These are phyloP conservation scores for Lepidium didymum DNA, from an alignment of 345 rosid species.

Conservation along the genomic window DNA sequence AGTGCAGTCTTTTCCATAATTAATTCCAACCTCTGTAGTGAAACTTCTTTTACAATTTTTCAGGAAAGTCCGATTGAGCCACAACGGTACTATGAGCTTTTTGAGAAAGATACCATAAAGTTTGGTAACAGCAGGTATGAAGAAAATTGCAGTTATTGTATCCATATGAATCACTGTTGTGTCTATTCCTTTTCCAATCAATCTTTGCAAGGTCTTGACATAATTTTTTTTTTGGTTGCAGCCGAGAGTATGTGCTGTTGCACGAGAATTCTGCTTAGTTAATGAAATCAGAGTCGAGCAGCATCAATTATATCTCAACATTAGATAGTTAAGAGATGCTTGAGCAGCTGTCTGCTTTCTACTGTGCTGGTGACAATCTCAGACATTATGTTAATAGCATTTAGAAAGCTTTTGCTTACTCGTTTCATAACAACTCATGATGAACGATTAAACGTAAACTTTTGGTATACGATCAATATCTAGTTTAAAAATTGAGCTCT, in stretches of 20 bases:
- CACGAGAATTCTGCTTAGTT: slow-evolving; percentile 64
- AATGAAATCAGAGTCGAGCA: background rate
- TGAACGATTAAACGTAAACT: background rate
- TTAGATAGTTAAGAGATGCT: background rate
- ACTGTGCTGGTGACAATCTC: background rate
- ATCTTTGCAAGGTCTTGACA: background rate
- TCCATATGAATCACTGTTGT: background rate
- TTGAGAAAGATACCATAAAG: slow-evolving; percentile 89
- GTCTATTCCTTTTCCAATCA: background rate
- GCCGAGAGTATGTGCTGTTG: slow-evolving; percentile 75
- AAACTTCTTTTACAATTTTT: slow-evolving; percentile 21
- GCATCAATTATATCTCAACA: background rate
- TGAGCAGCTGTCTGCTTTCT: background rate
- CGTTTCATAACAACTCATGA: background rate
- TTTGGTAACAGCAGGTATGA: slow-evolving; percentile 93
- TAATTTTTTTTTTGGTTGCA: slow-evolving; percentile 32
- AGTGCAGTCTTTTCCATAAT: slow-evolving; percentile 5
- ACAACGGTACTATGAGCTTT: slow-evolving; percentile 84
- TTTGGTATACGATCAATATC: slow-evolving; percentile 1
- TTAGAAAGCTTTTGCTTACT: slow-evolving; percentile 7
- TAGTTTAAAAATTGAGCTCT: background rate
- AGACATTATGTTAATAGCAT: slow-evolving; percentile 13
- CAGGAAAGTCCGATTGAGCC: slow-evolving; percentile 88
- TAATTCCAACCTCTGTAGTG: background rate
- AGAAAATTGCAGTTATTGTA: background rate